Conservation (phyloP, 2,329 filamentous ascomycete genomes). For the Beauveria rudraprayagi region DNA sequence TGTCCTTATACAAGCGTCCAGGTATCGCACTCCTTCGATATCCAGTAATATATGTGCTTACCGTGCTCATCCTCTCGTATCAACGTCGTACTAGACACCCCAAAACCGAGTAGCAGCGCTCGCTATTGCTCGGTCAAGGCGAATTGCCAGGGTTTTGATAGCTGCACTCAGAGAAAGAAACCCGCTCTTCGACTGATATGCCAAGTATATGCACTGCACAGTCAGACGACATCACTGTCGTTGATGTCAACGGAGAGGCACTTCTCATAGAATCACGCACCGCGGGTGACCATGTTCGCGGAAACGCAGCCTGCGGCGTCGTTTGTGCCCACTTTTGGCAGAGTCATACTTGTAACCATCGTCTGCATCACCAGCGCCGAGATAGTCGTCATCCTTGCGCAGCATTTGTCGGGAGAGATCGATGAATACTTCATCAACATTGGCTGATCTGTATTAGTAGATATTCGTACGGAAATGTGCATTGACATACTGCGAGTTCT, state of each 20-base stretch:
- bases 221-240: not conserved
- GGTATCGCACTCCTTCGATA: not conserved
- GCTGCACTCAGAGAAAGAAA: not conserved
- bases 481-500: constrained; percentile 55
- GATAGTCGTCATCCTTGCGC: constrained; percentile 54
- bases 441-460: constrained; percentile 41
- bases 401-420: constrained; percentile 81
- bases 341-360: constrained; percentile 36
- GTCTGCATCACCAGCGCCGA: constrained; percentile 26
- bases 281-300: constrained; percentile 27
- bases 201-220: not conserved
- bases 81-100: not conserved
- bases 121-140: not conserved
- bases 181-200: not conserved
- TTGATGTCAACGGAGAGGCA: too few species aligned
- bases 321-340: constrained; percentile 20
- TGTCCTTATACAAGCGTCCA: not conserved
- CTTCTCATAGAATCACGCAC: constrained; percentile 36
- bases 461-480: not conserved
- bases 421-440: constrained; percentile 84
- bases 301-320: constrained; percentile 22
- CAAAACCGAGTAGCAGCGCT: not conserved
- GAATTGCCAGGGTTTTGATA: not conserved
- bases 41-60: not conserved
- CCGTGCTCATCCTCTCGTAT: not conserved